These are phyloP conservation scores for Hypericum perforatum DNA, from an alignment of 345 rosid genomes.

Conservation along the genomic window DNA sequence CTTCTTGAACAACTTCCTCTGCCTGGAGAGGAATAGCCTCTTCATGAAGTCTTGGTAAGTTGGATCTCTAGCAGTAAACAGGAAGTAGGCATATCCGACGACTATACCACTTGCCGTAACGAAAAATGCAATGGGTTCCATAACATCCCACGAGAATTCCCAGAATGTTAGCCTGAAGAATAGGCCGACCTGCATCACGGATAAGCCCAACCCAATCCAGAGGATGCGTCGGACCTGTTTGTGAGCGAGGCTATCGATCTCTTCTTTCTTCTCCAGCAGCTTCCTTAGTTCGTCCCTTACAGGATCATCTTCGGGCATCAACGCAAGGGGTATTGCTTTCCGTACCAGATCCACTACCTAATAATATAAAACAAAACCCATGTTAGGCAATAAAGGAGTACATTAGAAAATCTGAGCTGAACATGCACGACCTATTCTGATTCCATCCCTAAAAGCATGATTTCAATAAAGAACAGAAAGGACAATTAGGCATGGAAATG, in stretches of 20 bases:
- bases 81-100: constrained; percentile 80
- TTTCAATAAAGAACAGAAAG: no score
- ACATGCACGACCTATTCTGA: not conserved
- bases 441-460: no score
- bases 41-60: constrained; percentile 91
- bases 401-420: not conserved
- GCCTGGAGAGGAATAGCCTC: constrained; percentile 80
- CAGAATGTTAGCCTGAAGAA: constrained; percentile 90
- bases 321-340: constrained; percentile 68
- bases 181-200: constrained; percentile 50
- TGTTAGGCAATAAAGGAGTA: not conserved
- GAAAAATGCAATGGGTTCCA: constrained; percentile 92
- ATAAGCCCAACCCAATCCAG: constrained; percentile 58
- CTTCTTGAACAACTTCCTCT: constrained; percentile 60
- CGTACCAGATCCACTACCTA: constrained; percentile 86
- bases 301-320: constrained; percentile 57
- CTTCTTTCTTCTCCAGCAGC: constrained; percentile 63
- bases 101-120: constrained; percentile 60
- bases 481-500: no score
- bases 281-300: constrained; percentile 51
- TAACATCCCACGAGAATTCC: constrained; percentile 99
- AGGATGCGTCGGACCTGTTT: constrained; percentile 75
- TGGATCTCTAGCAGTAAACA: constrained; percentile 83
- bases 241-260: constrained; percentile 81
- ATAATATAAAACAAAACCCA: not conserved